A percentile compares a stretch with the other conserved stretches of the same genome.
Conservation (phyloP, 2,329 filamentous ascomycete genomes). For the Zarea fungicola region DNA sequence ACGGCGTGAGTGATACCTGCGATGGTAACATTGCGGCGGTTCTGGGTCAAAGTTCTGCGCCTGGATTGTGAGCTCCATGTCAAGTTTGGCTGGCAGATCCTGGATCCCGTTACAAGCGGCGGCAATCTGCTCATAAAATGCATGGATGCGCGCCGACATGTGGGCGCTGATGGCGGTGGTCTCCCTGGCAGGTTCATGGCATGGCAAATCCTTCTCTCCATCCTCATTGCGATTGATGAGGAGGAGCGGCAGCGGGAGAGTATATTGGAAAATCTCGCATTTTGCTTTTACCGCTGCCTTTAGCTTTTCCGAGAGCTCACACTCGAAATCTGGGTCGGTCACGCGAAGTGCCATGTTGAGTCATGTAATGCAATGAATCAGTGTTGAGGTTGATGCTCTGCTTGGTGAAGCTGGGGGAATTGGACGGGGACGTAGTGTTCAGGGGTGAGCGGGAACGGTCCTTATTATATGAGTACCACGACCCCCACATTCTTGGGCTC, state of each 20-base stretch:
- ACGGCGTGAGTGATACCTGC: slow-evolving; percentile 17
- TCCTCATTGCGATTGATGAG: too few relatives aligned
- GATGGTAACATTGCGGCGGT: slow-evolving; percentile 13
- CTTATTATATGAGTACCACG: too few relatives aligned
- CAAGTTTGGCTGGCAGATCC: too few relatives aligned
- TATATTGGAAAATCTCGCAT: too few relatives aligned
- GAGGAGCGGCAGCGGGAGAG: neutral
- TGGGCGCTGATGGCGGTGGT: slow-evolving; percentile 16
- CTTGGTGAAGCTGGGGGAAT: too few relatives aligned
- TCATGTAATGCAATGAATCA: too few relatives aligned
- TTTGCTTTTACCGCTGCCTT: too few relatives aligned
- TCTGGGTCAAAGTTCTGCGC: slow-evolving; percentile 12
- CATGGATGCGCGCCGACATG: slow-evolving; percentile 15
- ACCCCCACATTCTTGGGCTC: too few relatives aligned
- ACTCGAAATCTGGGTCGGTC: neutral
- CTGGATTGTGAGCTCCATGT: slow-evolving; percentile 11
- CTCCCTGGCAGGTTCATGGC: slow-evolving; percentile 16
- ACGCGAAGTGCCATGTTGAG: neutral
- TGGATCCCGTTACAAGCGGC: slow-evolving; percentile 4
- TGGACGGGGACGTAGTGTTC: too few relatives aligned
- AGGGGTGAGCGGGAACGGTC: too few relatives aligned
- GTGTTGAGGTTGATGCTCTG: too few relatives aligned
- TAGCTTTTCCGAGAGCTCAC: neutral
- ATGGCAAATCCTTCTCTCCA: slow-evolving; percentile 5
- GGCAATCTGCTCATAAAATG: slow-evolving; percentile 16